Conservation (phyloP, 2,329 filamentous ascomycete species). For the Fusarium armeniacum region DNA sequence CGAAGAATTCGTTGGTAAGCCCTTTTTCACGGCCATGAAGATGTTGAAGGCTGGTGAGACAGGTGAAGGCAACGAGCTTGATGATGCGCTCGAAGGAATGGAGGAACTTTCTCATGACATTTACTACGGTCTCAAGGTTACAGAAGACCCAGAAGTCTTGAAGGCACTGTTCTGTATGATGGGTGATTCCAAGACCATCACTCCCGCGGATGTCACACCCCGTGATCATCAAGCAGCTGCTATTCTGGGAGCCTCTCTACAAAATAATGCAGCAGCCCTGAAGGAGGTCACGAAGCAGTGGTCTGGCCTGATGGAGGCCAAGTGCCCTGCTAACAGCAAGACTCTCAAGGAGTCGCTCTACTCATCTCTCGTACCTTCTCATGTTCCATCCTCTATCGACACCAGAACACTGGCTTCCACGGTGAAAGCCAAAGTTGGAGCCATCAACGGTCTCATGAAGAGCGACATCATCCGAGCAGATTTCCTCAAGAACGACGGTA, state of each 20-base stretch:
- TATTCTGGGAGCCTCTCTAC: constrained; percentile 69
- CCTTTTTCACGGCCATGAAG: constrained; percentile 60
- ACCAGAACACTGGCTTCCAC: constrained; percentile 48
- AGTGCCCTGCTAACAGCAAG: constrained; percentile 54
- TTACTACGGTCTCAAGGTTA: constrained; percentile 76
- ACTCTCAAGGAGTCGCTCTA: constrained; percentile 59
- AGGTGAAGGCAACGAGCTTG: constrained; percentile 55
- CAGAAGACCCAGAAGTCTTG: constrained; percentile 67
- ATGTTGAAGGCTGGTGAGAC: constrained; percentile 62
- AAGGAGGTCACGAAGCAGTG: constrained; percentile 65
- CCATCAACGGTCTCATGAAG: constrained; percentile 70
- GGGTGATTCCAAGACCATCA: constrained; percentile 49
- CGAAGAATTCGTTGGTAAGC: constrained; percentile 50
- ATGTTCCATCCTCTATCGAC: constrained; percentile 39
- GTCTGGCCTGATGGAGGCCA: constrained; percentile 57
- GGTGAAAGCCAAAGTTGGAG: constrained; percentile 61
- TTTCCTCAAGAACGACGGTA: constrained; percentile 69
- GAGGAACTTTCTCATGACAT: constrained; percentile 76
- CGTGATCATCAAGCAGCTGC: constrained; percentile 68
- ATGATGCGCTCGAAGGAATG: constrained; percentile 69
- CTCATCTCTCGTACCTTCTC: constrained; percentile 56
- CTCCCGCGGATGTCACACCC: constrained; percentile 50
- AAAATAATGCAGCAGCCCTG: constrained; percentile 75
- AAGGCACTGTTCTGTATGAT: constrained; percentile 71
- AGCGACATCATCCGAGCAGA: constrained; percentile 65